Conservation (phyloP, 306 rosid genomes). For the Calophaca sinica region DNA sequence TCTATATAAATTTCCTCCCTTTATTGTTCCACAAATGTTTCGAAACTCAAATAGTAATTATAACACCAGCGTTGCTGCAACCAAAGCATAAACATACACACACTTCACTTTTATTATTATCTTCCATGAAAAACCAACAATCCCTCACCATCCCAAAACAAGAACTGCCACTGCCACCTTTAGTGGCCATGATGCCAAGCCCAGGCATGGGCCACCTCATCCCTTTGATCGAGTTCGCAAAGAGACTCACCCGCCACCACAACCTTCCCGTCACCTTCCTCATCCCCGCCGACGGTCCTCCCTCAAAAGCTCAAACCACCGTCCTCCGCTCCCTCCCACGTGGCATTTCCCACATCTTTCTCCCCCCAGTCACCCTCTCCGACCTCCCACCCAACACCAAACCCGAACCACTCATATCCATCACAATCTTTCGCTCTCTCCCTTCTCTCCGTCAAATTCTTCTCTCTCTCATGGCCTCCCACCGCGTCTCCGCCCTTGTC, state of each 20-base stretch:
- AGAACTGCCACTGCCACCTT: constrained; percentile 14
- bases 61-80: too few species aligned
- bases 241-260: constrained; percentile 54
- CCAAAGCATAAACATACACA: neutral
- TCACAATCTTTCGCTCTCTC: constrained; percentile 47
- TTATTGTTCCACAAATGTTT: too few species aligned
- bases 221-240: constrained; percentile 73
- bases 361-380: constrained; percentile 21
- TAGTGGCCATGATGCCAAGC: constrained; percentile 60
- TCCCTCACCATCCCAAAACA: neutral
- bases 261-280: constrained; percentile 54
- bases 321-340: constrained; percentile 49
- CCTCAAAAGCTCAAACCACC: constrained; percentile 56
- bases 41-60: too few species aligned
- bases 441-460: constrained; percentile 42
- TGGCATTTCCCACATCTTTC: constrained; percentile 48
- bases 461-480: neutral
- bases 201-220: constrained; percentile 93
- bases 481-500: constrained; percentile 46
- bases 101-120: too few species aligned
- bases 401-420: constrained; percentile 47
- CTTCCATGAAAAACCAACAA: constrained; percentile 4
- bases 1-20: too few species aligned
- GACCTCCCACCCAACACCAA: constrained; percentile 21
- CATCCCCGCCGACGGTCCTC: constrained; percentile 64